These are phyloP conservation scores for Trichoderma lentiforme DNA, from an alignment of 2,329 filamentous ascomycete genomes.

Conservation along the genomic window DNA sequence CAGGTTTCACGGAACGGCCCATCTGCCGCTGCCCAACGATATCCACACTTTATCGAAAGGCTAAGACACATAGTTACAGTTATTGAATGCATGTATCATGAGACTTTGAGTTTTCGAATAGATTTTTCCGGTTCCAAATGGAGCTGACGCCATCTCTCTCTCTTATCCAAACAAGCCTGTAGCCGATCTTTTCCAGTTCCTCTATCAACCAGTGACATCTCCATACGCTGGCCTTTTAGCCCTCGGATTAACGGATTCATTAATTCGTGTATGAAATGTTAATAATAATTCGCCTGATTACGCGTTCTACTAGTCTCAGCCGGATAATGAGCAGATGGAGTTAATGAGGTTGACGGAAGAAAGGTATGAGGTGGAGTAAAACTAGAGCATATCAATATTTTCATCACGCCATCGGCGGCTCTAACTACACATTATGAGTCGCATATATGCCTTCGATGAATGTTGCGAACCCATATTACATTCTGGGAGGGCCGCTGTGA, in stretches of 20 bases:
- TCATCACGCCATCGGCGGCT: neutral
- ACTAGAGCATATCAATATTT: no score
- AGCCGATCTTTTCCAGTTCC: neutral
- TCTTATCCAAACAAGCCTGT: neutral
- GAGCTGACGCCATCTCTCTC: neutral
- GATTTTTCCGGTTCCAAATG: neutral
- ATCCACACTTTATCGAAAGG: neutral
- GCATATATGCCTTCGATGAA: neutral
- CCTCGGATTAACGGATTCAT: neutral
- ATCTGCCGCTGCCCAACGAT: neutral
- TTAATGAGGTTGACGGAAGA: neutral
- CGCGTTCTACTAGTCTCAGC: neutral
- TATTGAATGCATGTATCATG: neutral
- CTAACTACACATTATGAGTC: neutral
- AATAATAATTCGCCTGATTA: neutral
- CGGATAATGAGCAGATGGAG: neutral
- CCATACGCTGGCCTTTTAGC: neutral
- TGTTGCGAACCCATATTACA: neutral
- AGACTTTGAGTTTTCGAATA: neutral
- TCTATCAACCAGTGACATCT: neutral
- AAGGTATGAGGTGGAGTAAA: neutral
- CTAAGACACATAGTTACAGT: neutral
- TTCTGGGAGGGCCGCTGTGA: neutral
- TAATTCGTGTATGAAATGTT: neutral
- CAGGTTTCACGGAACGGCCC: neutral